Percentiles rank a stretch among this genome's conserved stretches.
phyloP scores from a whole-genome alignment of 768 basidiomycete species.

The Mycena rosella region DNA sequence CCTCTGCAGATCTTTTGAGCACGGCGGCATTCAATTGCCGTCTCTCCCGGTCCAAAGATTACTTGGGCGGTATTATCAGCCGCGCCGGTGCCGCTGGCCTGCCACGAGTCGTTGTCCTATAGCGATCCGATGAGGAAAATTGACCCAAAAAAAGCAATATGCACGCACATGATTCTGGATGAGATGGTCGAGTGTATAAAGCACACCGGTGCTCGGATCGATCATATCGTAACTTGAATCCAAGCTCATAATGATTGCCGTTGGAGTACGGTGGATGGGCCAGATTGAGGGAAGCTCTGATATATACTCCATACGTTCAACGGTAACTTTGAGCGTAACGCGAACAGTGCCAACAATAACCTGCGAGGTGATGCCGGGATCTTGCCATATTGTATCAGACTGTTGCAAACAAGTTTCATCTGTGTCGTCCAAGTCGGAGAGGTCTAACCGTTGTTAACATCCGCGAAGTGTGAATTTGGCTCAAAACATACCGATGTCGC shows the following conservation, averaged over 20 bases:
- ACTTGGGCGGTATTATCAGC: not conserved
- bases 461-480: not conserved
- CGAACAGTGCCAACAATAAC: not conserved
- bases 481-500: too few species aligned
- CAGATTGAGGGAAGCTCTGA: not conserved
- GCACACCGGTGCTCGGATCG: not conserved
- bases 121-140: too few species aligned
- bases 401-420: not conserved
- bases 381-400: conserved; percentile 12
- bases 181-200: not conserved
- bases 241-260: not conserved
- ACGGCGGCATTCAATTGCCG: conserved; percentile 4
- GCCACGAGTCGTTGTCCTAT: conserved; percentile 26
- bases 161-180: conserved; percentile 1
- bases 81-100: not conserved
- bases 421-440: not conserved
- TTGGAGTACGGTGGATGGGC: not conserved
- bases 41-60: not conserved
- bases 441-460: too few species aligned
- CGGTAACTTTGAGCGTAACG: not conserved
- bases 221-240: not conserved
- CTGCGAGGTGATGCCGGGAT: not conserved
- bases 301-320: not conserved
- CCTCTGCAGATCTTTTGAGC: conserved; percentile 1
- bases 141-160: not conserved